Base-by-base conservation (phyloP, 148 eudicot species). In the Beta vulgaris region DNA sequence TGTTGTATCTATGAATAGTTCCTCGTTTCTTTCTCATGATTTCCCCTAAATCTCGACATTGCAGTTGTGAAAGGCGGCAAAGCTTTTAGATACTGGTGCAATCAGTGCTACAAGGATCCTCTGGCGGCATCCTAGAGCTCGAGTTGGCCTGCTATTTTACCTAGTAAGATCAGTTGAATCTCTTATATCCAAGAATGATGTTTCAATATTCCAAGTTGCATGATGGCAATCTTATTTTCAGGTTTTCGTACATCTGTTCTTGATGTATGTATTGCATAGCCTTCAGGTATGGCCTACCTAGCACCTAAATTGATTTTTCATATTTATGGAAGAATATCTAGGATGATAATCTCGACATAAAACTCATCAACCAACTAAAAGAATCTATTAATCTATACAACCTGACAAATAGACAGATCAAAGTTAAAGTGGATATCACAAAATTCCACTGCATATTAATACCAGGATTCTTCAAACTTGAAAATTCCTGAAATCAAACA, bases 161-260 rank as follows among this genome's bases (percentile, higher is more conserved):
- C 79, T 94, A 84, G 98, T 95, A 55, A 82, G 87, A 76, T 44
- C 29, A 61, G 3, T 55, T 64, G 54, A 48, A 58, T 68, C 8
- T 14, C 51, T 74, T 31, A 8, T 43, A 12, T 72, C 15, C 9
- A 14, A 49, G 2, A 40, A 67, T 69, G 40, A 43, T 37, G 19
- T 77, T 73, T 21, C 18, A 37, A 31, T 65, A 61, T 68, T 76
- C 14, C 54, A 57, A 77, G 77, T 21, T 61, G 49, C 49, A 21
- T 71, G 81, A 60, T 75, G 29, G 43, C 65, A 32, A 34, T 59
- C 55, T 74, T 62, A 21, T 62, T 73, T 68, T 81, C 97, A 95
- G 98, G 91, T 95, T 49, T 92, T 92, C 80, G 97, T 95, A 69
- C 98, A 95, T 82, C 91, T 95, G 77, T 95, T 93, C 90, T 81